phyloP scores from a whole-genome alignment of 805 yeast genomes.

The Ogataea glucozyma region DNA sequence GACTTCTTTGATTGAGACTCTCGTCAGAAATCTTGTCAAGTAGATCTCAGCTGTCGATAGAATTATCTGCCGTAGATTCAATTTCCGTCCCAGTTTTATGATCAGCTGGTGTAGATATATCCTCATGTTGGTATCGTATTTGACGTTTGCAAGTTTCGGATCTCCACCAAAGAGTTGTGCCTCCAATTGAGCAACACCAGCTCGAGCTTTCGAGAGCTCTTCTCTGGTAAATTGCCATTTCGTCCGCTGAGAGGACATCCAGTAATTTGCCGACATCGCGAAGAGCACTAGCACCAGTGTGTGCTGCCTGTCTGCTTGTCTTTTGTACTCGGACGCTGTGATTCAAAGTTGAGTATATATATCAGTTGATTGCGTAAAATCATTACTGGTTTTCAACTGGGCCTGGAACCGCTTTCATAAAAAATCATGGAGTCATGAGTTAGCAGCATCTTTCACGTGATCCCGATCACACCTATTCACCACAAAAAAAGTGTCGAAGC shows the following conservation, averaged over 20 bases:
- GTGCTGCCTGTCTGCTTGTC: background rate
- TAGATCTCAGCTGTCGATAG: constrained; percentile 88
- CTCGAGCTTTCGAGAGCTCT: constrained; percentile 40
- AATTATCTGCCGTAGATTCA: constrained; percentile 79
- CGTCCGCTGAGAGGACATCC: constrained; percentile 80
- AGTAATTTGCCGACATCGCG: constrained; percentile 77
- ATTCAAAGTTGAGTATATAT: no score
- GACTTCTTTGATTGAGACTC: constrained; percentile 74
- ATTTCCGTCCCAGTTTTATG: constrained; percentile 73
- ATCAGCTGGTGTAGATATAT: constrained; percentile 78
- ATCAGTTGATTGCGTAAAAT: no score
- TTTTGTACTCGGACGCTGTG: background rate
- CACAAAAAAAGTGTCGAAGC: background rate
- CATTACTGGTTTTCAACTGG: no score
- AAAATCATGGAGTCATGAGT: no score
- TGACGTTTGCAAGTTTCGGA: constrained; percentile 29
- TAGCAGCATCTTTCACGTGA: no score
- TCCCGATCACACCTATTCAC: no score
- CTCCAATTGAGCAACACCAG: constrained; percentile 24
- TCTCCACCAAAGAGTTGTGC: constrained; percentile 15
- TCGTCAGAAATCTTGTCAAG: constrained; percentile 71
- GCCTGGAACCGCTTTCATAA: no score
- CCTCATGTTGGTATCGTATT: constrained; percentile 62
- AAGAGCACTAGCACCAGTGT: background rate
- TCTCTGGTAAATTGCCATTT: constrained; percentile 81